These are phyloP conservation scores for Cercospora zeae-maydis DNA, from an alignment of 2,329 filamentous ascomycete species.

Conservation along the genomic window DNA sequence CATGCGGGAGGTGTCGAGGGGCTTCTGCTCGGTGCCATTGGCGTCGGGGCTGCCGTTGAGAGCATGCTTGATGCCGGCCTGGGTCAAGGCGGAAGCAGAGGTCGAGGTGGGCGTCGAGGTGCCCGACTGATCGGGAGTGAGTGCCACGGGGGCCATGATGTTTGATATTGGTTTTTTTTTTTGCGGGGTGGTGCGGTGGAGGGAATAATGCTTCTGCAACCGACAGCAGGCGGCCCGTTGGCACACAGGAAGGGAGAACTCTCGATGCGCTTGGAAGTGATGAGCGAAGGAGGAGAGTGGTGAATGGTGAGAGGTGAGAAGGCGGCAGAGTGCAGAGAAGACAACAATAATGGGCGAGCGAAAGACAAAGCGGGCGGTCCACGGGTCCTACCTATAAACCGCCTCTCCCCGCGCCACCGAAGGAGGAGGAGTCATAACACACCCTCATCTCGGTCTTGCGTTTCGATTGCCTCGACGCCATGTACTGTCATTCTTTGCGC, in stretches of 20 bases:
- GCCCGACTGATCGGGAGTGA: slow-evolving; percentile 37
- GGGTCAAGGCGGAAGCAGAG: slow-evolving; percentile 36
- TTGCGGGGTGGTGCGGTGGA: not conserved
- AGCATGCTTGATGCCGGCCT: slow-evolving; percentile 38
- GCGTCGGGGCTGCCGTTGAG: slow-evolving; percentile 10
- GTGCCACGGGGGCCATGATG: slow-evolving; percentile 33
- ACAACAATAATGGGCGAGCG: not conserved
- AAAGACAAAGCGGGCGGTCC: not conserved
- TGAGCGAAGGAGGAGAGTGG: too few relatives aligned
- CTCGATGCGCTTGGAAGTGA: not conserved
- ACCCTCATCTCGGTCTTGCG: too few relatives aligned
- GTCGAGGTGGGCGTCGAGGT: slow-evolving; percentile 36
- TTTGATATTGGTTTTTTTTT: too few relatives aligned
- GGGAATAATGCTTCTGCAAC: not conserved
- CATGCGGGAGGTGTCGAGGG: slow-evolving; percentile 46
- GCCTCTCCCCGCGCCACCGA: too few relatives aligned
- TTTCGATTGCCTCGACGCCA: too few relatives aligned
- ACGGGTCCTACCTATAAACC: slow-evolving; percentile 1
- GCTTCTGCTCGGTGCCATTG: slow-evolving; percentile 29
- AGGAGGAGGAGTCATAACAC: too few relatives aligned
- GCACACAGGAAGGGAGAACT: not conserved
- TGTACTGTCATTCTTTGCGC: too few relatives aligned
- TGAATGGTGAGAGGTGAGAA: not conserved
- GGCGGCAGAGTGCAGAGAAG: not conserved
- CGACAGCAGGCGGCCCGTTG: not conserved